Evolutionary conservation across 2,329 filamentous ascomycete genomes (phyloP).

Genomic region (Trichoderma sp.): DNA sequence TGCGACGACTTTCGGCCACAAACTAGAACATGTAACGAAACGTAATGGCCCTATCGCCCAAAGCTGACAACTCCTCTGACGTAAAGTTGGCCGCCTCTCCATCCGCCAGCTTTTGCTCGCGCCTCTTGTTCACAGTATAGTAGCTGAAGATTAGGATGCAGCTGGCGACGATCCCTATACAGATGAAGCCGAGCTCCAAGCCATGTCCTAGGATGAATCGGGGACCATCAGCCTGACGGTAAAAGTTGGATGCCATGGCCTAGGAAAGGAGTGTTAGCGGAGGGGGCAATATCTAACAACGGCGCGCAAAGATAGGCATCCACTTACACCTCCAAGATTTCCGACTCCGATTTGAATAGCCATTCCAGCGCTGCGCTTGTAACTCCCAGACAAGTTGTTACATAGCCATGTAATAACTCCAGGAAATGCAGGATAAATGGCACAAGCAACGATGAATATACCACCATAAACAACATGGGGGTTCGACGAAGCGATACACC

Average conservation of each 20-base stretch:
- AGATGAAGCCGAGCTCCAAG: slow-evolving; percentile 53
- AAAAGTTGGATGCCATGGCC: slow-evolving; percentile 74
- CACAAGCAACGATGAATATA: slow-evolving; percentile 73
- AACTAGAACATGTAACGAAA: slow-evolving; percentile 60
- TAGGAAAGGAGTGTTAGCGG: slow-evolving; percentile 24
- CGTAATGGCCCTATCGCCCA: slow-evolving; percentile 63
- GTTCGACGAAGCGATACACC: slow-evolving; percentile 59
- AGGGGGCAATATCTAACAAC: not conserved
- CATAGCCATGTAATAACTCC: slow-evolving; percentile 78
- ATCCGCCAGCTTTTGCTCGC: slow-evolving; percentile 47
- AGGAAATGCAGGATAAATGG: slow-evolving; percentile 77
- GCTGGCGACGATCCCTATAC: slow-evolving; percentile 46
- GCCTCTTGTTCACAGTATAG: slow-evolving; percentile 57
- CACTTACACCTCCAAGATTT: slow-evolving; percentile 55
- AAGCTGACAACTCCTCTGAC: slow-evolving; percentile 53
- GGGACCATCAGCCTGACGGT: slow-evolving; percentile 53
- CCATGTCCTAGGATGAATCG: slow-evolving; percentile 53
- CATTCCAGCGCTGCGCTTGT: slow-evolving; percentile 67
- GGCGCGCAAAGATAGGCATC: not conserved
- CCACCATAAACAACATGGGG: slow-evolving; percentile 69
- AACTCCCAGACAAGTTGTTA: slow-evolving; percentile 70
- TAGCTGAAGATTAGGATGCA: slow-evolving; percentile 53
- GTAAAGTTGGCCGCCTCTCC: slow-evolving; percentile 43
- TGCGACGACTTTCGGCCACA: not conserved
- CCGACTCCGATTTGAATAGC: slow-evolving; percentile 64